Evolutionary conservation across 1,139 yeast species (phyloP).

Genomic region (Pichia sp.): DNA sequence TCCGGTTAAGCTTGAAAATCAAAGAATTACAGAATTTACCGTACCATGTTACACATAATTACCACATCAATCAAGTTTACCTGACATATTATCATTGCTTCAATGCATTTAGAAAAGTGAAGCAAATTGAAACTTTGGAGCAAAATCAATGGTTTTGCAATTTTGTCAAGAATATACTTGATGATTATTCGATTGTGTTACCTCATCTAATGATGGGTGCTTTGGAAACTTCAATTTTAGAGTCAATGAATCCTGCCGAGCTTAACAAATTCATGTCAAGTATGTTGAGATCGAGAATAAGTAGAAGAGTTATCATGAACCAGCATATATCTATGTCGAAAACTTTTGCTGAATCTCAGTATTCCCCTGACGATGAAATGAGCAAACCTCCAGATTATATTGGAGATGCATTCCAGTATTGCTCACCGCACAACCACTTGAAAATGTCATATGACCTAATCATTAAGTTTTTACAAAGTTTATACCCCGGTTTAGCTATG

Average conservation of each 20-base stretch:
- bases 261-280: conserved; percentile 70
- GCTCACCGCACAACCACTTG: conserved; percentile 69
- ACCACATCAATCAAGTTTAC: conserved; percentile 78
- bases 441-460: conserved; percentile 48
- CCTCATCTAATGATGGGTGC: conserved; percentile 94
- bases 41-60: conserved; percentile 75
- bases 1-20: conserved; percentile 73
- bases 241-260: conserved; percentile 51
- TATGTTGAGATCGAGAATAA: conserved; percentile 75
- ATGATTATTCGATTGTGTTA: conserved; percentile 69
- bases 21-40: conserved; percentile 74
- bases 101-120: conserved; percentile 71
- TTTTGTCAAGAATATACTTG: conserved; percentile 55
- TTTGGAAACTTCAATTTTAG: conserved; percentile 64
- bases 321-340: conserved; percentile 78
- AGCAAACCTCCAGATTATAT: conserved; percentile 57
- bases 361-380: conserved; percentile 19
- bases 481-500: conserved; percentile 51
- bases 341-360: conserved; percentile 36
- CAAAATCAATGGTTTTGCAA: conserved; percentile 71
- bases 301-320: conserved; percentile 83
- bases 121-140: conserved; percentile 55
- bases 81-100: conserved; percentile 85
- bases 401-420: conserved; percentile 79
- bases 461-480: conserved; percentile 35